phyloP scores from a whole-genome alignment of 176 grass and related monocot genomes.

The Carex parvula region DNA sequence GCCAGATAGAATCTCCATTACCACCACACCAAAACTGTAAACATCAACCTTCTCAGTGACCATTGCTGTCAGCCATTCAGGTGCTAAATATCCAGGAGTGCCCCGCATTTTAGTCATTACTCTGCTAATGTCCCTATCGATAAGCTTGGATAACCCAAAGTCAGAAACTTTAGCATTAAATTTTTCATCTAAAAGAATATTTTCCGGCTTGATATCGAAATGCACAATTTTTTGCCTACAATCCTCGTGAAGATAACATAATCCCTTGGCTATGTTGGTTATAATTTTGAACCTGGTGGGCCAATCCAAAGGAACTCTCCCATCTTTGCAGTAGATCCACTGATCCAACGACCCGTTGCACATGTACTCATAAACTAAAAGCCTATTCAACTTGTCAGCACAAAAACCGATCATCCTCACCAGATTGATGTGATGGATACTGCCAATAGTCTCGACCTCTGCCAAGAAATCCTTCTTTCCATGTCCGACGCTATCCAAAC shows the following conservation, averaged over 20 bases:
- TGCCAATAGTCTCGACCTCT: slow-evolving; percentile 53
- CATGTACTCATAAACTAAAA: slow-evolving; percentile 54
- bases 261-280: slow-evolving; percentile 36
- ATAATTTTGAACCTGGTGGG: slow-evolving; percentile 29
- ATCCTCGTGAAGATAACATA: slow-evolving; percentile 62
- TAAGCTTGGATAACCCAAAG: too few species aligned
- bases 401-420: slow-evolving; percentile 59
- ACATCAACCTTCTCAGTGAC: too few species aligned
- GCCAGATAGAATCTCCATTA: too few species aligned
- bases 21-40: too few species aligned
- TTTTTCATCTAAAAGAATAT: slow-evolving; percentile 58
- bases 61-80: too few species aligned
- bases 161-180: slow-evolving; percentile 40
- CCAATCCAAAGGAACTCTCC: slow-evolving; percentile 36
- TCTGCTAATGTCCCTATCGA: too few species aligned
- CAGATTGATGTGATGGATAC: slow-evolving; percentile 49
- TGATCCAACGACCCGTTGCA: slow-evolving; percentile 42
- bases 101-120: too few species aligned
- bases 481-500: slow-evolving; percentile 31
- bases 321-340: slow-evolving; percentile 44
- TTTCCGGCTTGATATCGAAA: slow-evolving; percentile 64
- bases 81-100: too few species aligned
- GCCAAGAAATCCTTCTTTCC: slow-evolving; percentile 51
- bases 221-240: slow-evolving; percentile 54
- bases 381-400: slow-evolving; percentile 32